Conservation (phyloP, 1,284 basidiomycete genomes). For the Leccinum variabile region DNA sequence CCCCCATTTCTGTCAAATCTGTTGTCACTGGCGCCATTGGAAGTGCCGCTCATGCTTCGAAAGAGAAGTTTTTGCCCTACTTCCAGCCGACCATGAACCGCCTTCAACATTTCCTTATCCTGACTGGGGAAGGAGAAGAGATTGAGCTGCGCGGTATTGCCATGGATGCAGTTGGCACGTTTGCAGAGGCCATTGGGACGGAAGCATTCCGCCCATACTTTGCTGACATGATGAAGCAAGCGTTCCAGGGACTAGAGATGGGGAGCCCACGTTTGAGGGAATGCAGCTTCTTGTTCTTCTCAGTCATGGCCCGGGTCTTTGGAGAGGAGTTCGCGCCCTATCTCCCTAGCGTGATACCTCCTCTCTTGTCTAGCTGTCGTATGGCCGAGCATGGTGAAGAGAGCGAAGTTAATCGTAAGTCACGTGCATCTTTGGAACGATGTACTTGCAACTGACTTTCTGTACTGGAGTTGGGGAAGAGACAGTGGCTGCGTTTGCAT, state of each 20-base stretch:
- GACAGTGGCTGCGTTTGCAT: slow-evolving; percentile 59
- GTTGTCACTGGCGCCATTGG: slow-evolving; percentile 99
- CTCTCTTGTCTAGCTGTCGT: slow-evolving; percentile 82
- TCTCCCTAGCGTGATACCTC: slow-evolving; percentile 84
- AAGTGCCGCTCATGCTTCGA: slow-evolving; percentile 97
- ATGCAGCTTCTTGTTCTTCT: slow-evolving; percentile 98
- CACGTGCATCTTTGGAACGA: slow-evolving; percentile 4
- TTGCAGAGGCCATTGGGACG: slow-evolving; percentile 95
- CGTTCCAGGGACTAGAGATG: slow-evolving; percentile 88
- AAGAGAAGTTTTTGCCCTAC: slow-evolving; percentile 90
- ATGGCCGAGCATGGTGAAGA: slow-evolving; percentile 84
- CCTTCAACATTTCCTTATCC: slow-evolving; percentile 84
- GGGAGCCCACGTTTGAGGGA: slow-evolving; percentile 89
- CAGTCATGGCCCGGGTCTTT: slow-evolving; percentile 96
- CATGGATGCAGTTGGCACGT: slow-evolving; percentile 97
- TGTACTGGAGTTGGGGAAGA: slow-evolving; percentile 47
- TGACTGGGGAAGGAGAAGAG: slow-evolving; percentile 84
- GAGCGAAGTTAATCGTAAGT: slow-evolving; percentile 41
- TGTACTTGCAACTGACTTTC: slow-evolving; percentile 1
- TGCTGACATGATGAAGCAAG: slow-evolving; percentile 92
- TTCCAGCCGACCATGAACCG: slow-evolving; percentile 92
- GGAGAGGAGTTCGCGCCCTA: slow-evolving; percentile 92
- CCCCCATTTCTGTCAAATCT: slow-evolving; percentile 85
- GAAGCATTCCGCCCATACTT: slow-evolving; percentile 97
- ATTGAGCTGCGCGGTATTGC: slow-evolving; percentile 96